These are phyloP conservation scores for Ascochyta fabae DNA, from an alignment of 2,329 filamentous ascomycete genomes.

Conservation along the genomic window DNA sequence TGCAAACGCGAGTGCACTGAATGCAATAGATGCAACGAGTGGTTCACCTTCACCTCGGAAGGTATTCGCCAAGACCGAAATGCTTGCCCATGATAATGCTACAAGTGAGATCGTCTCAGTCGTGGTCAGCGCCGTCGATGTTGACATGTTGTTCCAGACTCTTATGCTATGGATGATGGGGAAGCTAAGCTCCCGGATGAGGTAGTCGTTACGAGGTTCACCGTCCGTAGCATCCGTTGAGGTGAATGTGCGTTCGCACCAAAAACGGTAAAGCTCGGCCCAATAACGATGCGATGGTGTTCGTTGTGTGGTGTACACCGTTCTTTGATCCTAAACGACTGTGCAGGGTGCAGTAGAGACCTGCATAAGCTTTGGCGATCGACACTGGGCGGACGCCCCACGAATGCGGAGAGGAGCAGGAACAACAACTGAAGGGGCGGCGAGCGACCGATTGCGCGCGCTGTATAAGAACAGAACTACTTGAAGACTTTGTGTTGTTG, in stretches of 20 bases:
- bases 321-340: constrained; percentile 3
- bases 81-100: constrained; percentile 70
- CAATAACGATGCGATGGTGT: constrained; percentile 1
- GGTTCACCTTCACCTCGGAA: constrained; percentile 86
- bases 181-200: constrained; percentile 20
- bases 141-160: constrained; percentile 16
- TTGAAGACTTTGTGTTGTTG: constrained; percentile 27
- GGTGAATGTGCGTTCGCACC: constrained; percentile 10
- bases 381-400: constrained; percentile 11
- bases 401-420: constrained; percentile 19
- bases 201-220: constrained; percentile 2
- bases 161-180: constrained; percentile 10
- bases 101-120: constrained; percentile 65
- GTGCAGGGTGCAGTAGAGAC: constrained; percentile 10
- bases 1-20: constrained; percentile 83
- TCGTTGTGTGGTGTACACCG: constrained; percentile 1
- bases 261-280: constrained; percentile 8
- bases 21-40: constrained; percentile 83
- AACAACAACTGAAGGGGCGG: constrained; percentile 23
- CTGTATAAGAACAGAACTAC: constrained; percentile 1
- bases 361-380: constrained; percentile 19
- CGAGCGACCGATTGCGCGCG: constrained; percentile 20
- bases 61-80: constrained; percentile 78
- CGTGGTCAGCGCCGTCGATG: constrained; percentile 53
- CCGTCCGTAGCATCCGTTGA: constrained; percentile 10